Base-by-base conservation (phyloP, 805 yeast species). In the Wickerhamiella hasegawae region DNA sequence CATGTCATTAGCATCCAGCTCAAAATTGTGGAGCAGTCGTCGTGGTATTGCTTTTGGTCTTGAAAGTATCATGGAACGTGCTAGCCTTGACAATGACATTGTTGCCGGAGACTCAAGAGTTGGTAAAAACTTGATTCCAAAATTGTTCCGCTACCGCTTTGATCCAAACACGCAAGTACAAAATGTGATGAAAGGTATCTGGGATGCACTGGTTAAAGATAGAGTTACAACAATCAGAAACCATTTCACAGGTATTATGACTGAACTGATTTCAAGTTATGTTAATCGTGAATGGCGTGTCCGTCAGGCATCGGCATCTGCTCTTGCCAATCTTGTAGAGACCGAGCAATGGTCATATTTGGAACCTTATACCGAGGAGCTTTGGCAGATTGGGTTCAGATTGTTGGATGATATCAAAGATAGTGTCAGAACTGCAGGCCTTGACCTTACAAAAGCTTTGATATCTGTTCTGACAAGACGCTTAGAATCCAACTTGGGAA, bases 21-120 rank as follows among this genome's bases (percentile, higher is more conserved):
- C 94, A 0, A 74, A 90, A 0, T 57, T 85, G 16, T 87, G 98
- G 98, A 71, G 92, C 0, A 80, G 95, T 0, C 65, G 94, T 52
- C 81, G 80, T 44, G 98, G 97, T 34, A 73, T 84, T 48, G 97
- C 97, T 0, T 87, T 81, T 59, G 96, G 97, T 0, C 62, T 87
- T 25, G 87, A 94, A 8, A 74, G 82, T 1, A 76, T 87, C 31
- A 59, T 87, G 52, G 76, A 94, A 2, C 81, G 80, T 46, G 65
- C 85, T 0, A 74, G 79, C 40, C 60, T 87, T 34, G 79, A 76
- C 41, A 66, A 70, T 9, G 56, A 79, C 47, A 29, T 43, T 3
- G 52, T 82, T 17, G 44, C 63, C 1, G 61, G 69, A 2, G 73
- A 82, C 47, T 55, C 66, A 3, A 54, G 57, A 1, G 57, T 80